Evolutionary conservation across 1,139 yeast genomes (phyloP).

Genomic region (Arxiozyma bovina): DNA sequence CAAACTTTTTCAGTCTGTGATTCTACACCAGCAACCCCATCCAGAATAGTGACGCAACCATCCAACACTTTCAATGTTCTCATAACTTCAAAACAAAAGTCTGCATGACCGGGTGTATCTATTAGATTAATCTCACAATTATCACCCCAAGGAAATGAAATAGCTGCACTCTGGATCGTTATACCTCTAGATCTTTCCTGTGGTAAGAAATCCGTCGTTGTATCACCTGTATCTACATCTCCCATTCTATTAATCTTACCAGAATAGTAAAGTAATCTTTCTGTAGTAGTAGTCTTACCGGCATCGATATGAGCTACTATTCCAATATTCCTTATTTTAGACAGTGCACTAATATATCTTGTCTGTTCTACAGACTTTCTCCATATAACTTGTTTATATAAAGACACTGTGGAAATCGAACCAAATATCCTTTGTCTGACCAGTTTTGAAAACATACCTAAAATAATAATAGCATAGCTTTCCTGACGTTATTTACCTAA

Average conservation of each 20-base stretch:
- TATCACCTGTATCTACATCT: slow-evolving; percentile 93
- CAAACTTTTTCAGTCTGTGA: slow-evolving; percentile 97
- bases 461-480: no score
- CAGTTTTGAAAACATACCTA: no score
- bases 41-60: slow-evolving; percentile 87
- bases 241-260: slow-evolving; percentile 80
- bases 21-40: slow-evolving; percentile 96
- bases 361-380: not conserved
- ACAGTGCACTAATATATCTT: slow-evolving; percentile 6
- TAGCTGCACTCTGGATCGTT: slow-evolving; percentile 94
- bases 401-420: no score
- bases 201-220: slow-evolving; percentile 86
- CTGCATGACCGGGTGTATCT: slow-evolving; percentile 99
- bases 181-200: slow-evolving; percentile 91
- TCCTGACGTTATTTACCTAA: no score
- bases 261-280: slow-evolving; percentile 79
- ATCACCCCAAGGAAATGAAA: slow-evolving; percentile 75
- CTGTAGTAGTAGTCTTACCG: slow-evolving; percentile 94
- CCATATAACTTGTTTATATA: no score
- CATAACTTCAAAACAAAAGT: slow-evolving; percentile 89
- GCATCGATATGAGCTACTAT: slow-evolving; percentile 97
- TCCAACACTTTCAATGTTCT: slow-evolving; percentile 83
- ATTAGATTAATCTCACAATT: slow-evolving; percentile 68
- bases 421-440: no score
- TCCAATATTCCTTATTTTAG: slow-evolving; percentile 38